phyloP scores from a whole-genome alignment of 192 early-diverging fungal species.

The Linnemannia elongata region DNA sequence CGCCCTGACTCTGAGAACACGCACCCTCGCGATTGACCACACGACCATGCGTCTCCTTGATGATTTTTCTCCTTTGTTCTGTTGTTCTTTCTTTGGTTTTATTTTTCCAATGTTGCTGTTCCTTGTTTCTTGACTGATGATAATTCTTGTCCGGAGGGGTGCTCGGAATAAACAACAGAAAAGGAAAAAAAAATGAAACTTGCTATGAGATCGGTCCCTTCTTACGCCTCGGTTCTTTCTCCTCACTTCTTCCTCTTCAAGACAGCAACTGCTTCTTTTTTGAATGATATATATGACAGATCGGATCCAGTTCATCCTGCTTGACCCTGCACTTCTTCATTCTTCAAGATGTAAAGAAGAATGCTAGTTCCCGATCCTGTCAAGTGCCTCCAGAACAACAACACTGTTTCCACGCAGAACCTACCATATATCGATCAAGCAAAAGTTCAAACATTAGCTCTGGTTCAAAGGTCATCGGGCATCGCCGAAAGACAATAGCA shows the following conservation, averaged over 20 bases:
- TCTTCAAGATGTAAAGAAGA: neutral
- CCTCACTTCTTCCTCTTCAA: neutral
- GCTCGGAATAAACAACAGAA: neutral
- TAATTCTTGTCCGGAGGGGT: neutral
- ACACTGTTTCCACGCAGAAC: constrained; percentile 86
- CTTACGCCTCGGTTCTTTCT: neutral
- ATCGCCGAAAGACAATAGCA: no score
- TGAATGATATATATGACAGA: neutral
- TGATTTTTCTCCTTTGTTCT: neutral
- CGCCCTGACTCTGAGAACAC: neutral
- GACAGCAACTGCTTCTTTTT: neutral
- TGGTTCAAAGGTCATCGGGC: neutral
- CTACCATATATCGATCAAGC: constrained; percentile 25
- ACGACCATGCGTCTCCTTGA: neutral
- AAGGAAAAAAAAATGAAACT: neutral
- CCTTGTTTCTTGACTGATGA: neutral
- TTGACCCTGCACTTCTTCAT: neutral
- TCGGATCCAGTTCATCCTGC: neutral
- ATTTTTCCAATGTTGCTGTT: neutral
- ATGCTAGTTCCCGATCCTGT: constrained; percentile 63
- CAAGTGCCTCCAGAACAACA: constrained; percentile 76
- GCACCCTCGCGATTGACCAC: neutral
- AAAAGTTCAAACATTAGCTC: neutral
- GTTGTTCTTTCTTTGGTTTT: neutral
- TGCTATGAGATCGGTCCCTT: neutral